Percentiles rank a stretch among this genome's conserved stretches.
Evolutionary conservation across 2,329 filamentous ascomycete species (phyloP).

Genomic region (Calonectria crousiana): DNA sequence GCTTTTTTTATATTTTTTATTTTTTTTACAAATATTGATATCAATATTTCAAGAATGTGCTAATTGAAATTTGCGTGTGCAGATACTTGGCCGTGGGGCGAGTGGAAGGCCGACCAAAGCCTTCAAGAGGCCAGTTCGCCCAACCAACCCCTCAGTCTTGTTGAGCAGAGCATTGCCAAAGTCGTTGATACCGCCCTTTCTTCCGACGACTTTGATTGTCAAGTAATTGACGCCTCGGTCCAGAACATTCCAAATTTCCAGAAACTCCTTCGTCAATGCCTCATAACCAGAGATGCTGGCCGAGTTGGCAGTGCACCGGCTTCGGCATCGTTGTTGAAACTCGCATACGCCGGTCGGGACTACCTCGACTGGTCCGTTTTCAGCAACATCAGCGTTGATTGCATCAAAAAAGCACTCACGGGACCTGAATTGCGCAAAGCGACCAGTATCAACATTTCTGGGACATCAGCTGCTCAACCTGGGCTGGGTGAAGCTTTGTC

Average conservation of each 20-base stretch:
- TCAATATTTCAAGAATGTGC: not conserved
- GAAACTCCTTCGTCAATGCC: not conserved
- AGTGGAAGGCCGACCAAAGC: not conserved
- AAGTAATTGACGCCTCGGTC: not conserved
- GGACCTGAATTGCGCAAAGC: not conserved
- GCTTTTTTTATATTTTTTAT: no score
- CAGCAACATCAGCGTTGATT: not conserved
- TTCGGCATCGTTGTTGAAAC: slow-evolving; percentile 1
- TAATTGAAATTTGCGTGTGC: not conserved
- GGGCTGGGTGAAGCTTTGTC: slow-evolving; percentile 13
- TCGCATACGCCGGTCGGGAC: not conserved
- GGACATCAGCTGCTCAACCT: not conserved
- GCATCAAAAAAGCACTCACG: not conserved
- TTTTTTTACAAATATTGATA: not conserved
- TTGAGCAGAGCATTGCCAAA: slow-evolving; percentile 6
- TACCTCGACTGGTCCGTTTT: slow-evolving; percentile 3
- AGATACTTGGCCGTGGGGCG: slow-evolving; percentile 22
- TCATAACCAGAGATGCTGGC: not conserved
- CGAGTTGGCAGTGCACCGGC: not conserved
- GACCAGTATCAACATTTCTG: not conserved
- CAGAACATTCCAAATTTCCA: not conserved
- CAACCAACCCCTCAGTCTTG: not conserved
- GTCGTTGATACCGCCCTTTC: not conserved
- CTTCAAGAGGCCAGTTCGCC: no score
- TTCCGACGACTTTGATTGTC: not conserved